These are phyloP conservation scores for Colletotrichum sp. DNA, from an alignment of 2,329 filamentous ascomycete genomes.

Conservation along the genomic window DNA sequence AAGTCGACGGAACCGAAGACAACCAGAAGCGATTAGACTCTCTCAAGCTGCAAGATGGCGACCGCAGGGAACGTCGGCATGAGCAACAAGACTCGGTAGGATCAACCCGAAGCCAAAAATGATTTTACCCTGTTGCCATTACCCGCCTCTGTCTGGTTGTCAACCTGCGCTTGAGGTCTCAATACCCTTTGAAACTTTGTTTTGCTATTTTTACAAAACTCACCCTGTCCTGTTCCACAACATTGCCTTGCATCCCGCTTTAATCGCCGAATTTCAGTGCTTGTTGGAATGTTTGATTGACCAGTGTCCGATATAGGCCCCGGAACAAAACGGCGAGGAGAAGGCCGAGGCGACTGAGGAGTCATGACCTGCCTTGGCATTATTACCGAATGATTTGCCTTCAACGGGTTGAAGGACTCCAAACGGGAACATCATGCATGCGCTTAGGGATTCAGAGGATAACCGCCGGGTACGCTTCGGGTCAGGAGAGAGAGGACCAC, in stretches of 20 bases:
- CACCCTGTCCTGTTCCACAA: background rate
- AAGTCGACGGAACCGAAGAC: slow-evolving; percentile 82
- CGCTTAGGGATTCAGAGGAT: background rate
- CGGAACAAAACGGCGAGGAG: slow-evolving; percentile 16
- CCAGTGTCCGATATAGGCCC: background rate
- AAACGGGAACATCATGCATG: background rate
- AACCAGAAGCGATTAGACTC: slow-evolving; percentile 89
- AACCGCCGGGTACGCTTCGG: slow-evolving; percentile 1
- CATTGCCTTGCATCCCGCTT: background rate
- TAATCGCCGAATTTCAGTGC: background rate
- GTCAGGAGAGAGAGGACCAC: slow-evolving; percentile 6
- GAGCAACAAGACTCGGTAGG: slow-evolving; percentile 67
- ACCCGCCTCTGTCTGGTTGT: background rate
- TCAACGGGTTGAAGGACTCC: slow-evolving; percentile 9
- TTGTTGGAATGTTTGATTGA: background rate
- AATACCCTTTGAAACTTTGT: background rate
- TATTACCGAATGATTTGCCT: background rate
- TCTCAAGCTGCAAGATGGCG: slow-evolving; percentile 86
- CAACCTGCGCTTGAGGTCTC: background rate
- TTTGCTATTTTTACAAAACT: background rate
- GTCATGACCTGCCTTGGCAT: slow-evolving; percentile 13
- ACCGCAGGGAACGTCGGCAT: slow-evolving; percentile 62
- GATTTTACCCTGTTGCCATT: slow-evolving; percentile 26
- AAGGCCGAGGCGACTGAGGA: slow-evolving; percentile 5
- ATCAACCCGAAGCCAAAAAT: slow-evolving; percentile 57